Evolutionary conservation across 2,329 filamentous ascomycete genomes (phyloP).

Genomic region (Beauveria medogensis): DNA sequence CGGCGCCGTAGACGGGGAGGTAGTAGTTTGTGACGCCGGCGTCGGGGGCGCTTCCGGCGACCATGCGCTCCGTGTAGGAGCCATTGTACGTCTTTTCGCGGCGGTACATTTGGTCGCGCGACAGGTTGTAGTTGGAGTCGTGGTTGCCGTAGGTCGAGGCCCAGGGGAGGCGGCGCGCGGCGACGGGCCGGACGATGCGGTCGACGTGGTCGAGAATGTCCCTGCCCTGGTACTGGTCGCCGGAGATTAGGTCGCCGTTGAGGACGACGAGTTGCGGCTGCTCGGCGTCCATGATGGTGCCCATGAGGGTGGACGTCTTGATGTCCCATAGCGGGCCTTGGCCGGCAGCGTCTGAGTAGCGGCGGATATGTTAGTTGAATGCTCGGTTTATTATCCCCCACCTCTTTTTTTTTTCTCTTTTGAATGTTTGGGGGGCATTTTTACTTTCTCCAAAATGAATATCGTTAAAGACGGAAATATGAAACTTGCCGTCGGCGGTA

Average conservation of each 20-base stretch:
- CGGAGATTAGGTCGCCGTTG: constrained; percentile 11
- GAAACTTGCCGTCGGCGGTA: constrained; percentile 37
- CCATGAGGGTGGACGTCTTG: constrained; percentile 49
- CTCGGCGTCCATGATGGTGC: constrained; percentile 49
- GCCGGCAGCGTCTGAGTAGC: constrained; percentile 32
- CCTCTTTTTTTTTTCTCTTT: no score
- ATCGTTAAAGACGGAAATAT: constrained; percentile 57
- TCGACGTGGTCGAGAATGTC: constrained; percentile 10
- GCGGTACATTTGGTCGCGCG: constrained; percentile 14
- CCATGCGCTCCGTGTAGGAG: constrained; percentile 19
- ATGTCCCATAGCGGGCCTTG: constrained; percentile 47
- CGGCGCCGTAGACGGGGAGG: constrained; percentile 27
- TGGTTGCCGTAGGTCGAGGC: constrained; percentile 13
- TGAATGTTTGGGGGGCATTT: constrained; percentile 11
- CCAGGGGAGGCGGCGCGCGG: constrained; percentile 27
- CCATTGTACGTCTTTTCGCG: constrained; percentile 19
- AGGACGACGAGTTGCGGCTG: constrained; percentile 54
- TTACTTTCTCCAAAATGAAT: constrained; percentile 63
- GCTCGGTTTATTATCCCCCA: neutral
- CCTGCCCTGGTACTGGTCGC: neutral
- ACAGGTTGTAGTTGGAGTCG: constrained; percentile 15
- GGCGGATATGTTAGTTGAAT: neutral
- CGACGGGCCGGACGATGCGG: constrained; percentile 26
- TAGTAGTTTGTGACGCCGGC: constrained; percentile 36
- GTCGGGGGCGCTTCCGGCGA: neutral